Percentiles rank a stretch among this genome's conserved stretches.
Evolutionary conservation across 164 flowering plant genomes (phyloP).

Genomic region (Annona cherimola): DNA sequence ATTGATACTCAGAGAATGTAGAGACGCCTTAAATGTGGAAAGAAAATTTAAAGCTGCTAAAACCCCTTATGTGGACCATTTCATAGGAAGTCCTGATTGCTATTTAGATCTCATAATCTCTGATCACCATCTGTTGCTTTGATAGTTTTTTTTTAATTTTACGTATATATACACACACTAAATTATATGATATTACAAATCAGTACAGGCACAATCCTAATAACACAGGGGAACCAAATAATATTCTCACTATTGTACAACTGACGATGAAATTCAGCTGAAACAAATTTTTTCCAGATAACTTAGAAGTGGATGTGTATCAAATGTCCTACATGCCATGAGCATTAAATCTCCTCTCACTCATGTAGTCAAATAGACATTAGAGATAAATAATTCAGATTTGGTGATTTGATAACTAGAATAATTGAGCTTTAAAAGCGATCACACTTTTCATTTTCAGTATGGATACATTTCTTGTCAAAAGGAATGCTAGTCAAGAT

Average conservation of each 20-base stretch:
- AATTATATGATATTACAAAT: too few species aligned
- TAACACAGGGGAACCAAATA: neutral
- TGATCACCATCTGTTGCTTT: too few species aligned
- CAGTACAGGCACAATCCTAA: too few species aligned
- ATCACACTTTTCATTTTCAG: neutral
- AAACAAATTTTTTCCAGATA: neutral
- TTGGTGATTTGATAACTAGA: neutral
- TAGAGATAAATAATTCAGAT: neutral
- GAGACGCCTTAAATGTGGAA: too few species aligned
- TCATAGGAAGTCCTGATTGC: too few species aligned
- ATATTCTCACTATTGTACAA: neutral
- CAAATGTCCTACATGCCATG: neutral
- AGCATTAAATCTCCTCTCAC: neutral
- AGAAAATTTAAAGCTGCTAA: too few species aligned
- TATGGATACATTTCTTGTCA: neutral
- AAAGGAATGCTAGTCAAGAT: too few species aligned
- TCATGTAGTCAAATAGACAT: neutral
- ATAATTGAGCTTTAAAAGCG: neutral
- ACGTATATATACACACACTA: too few species aligned
- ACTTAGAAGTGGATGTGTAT: neutral
- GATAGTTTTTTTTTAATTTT: too few species aligned
- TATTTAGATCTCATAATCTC: too few species aligned
- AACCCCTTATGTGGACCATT: too few species aligned
- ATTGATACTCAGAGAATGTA: too few species aligned
- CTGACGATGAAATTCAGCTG: neutral